phyloP scores from a whole-genome alignment of 1,139 yeast genomes.

The Yamadazyma pseudoaaseri region DNA sequence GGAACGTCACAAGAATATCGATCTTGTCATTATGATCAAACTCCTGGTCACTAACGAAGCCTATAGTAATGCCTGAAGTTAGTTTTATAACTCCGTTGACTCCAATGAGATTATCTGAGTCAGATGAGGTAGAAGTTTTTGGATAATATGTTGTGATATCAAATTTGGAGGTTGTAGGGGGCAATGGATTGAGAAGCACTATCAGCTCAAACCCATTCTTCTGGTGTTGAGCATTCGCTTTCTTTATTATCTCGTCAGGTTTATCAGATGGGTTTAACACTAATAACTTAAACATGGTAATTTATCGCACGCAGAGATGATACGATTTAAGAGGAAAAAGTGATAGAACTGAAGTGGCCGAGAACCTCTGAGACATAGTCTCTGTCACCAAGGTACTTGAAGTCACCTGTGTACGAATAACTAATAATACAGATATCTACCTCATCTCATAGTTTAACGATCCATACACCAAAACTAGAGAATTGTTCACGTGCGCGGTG shows the following conservation, averaged over 20 bases:
- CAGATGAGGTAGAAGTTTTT: slow-evolving; percentile 16
- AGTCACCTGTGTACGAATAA: not conserved
- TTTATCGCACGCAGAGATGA: slow-evolving; percentile 1
- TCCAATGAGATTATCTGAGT: slow-evolving; percentile 2
- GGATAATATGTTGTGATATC: slow-evolving; percentile 7
- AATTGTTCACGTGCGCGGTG: slow-evolving; percentile 8
- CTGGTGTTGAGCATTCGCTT: slow-evolving; percentile 48
- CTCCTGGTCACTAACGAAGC: slow-evolving; percentile 36
- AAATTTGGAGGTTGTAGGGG: slow-evolving; percentile 1
- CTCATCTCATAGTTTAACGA: too few species aligned
- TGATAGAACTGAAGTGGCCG: too few species aligned
- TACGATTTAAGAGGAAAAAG: too few species aligned
- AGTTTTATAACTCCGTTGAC: slow-evolving; percentile 28
- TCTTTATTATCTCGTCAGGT: slow-evolving; percentile 41
- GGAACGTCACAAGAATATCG: slow-evolving; percentile 57
- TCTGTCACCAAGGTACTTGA: not conserved
- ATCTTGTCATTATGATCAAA: slow-evolving; percentile 23
- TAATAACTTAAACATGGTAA: slow-evolving; percentile 30
- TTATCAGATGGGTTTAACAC: slow-evolving; percentile 49
- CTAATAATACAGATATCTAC: too few species aligned
- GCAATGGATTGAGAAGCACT: slow-evolving; percentile 43
- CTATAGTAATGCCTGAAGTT: slow-evolving; percentile 46
- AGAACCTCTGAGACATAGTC: not conserved
- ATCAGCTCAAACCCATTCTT: slow-evolving; percentile 64
- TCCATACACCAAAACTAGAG: too few species aligned